phyloP scores from a whole-genome alignment of 1,284 basidiomycete genomes.

The Melampsora abietis-canadensis region DNA sequence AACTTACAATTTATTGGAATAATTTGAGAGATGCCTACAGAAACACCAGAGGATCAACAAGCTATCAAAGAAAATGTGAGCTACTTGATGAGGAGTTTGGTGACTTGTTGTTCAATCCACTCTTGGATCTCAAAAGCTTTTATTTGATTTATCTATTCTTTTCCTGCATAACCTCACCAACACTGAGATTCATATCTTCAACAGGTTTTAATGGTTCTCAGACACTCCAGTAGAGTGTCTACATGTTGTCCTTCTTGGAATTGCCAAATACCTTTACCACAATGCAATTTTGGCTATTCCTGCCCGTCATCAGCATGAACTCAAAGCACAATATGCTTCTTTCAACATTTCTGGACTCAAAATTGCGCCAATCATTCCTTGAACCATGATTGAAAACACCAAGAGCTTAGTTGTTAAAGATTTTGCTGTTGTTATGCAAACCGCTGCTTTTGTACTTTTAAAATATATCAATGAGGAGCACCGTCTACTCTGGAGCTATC shows the following conservation, averaged over 20 bases:
- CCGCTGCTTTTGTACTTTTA: constrained; percentile 55
- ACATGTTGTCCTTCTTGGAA: constrained; percentile 54
- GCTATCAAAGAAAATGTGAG: too few relatives aligned
- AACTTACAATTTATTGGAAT: too few relatives aligned
- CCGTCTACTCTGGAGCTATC: too few relatives aligned
- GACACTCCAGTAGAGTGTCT: constrained; percentile 56
- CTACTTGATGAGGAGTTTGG: too few relatives aligned
- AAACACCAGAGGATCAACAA: too few relatives aligned
- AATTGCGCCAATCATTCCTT: constrained; percentile 49
- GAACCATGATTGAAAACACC: constrained; percentile 54
- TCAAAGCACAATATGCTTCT: constrained; percentile 48
- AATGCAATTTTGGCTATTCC: constrained; percentile 50
- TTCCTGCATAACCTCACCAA: too few relatives aligned
- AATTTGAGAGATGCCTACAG: too few relatives aligned
- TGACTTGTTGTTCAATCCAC: too few relatives aligned
- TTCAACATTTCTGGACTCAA: constrained; percentile 48
- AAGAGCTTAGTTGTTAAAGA: constrained; percentile 54
- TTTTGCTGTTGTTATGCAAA: constrained; percentile 53
- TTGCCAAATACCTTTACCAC: constrained; percentile 56
- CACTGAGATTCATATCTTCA: too few relatives aligned
- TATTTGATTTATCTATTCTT: too few relatives aligned
- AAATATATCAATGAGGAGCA: constrained; percentile 52
- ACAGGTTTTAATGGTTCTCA: constrained; percentile 52
- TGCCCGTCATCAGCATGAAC: constrained; percentile 43
- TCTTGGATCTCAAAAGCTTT: too few relatives aligned